Base-by-base conservation (phyloP, 441 rosid species). In the Adansonia madagascariensis region DNA sequence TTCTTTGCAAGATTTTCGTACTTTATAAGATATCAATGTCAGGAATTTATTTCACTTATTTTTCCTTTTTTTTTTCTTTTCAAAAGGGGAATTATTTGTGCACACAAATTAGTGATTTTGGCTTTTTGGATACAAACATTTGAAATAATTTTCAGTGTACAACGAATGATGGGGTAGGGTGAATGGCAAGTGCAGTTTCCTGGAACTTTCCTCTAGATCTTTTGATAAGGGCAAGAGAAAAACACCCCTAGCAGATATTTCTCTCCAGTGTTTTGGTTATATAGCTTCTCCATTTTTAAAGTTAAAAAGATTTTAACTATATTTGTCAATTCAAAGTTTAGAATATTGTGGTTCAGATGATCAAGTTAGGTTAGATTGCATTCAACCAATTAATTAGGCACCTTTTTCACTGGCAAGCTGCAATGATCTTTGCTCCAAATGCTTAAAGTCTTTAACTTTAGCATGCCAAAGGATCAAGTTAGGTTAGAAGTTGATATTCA, bases 161-260 rank as follows among this genome's bases (percentile, higher is more conserved):
- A 27, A 46, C 53, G 47, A n/a, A 35, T 53, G 75, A 55, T 56
- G 15, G 27, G 57, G 73, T 31, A 31, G 41, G 61, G 69, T 15
- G 9, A 27, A 24, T 6, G 20, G 15, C 35, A 43, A 46, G 41
- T 14, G 70, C 57, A 74, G 55, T 74, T 74, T 74, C 77, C 77
- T 8, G 77, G 77, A 74, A 74, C 24, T 46, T 74, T 74, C 77
- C 57, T 74, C 15, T 2, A 2, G 14, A 27, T 53, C 14, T 74
- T 41, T 57, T 14, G 8, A 8, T 50, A 24, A 69, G 60, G 11
- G 60, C 73, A 69, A 49, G 14, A n/a, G 24, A 1, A 17, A 65
- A 41, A 7, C 31, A 27, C 31, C 17, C 2, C 18, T 2, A 12
- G 67, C 20, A 62, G 6, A 39, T 64, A 39, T 64, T 24, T 8